phyloP scores from a whole-genome alignment of 73 alveolate species.

The Effrenium voratum region DNA sequence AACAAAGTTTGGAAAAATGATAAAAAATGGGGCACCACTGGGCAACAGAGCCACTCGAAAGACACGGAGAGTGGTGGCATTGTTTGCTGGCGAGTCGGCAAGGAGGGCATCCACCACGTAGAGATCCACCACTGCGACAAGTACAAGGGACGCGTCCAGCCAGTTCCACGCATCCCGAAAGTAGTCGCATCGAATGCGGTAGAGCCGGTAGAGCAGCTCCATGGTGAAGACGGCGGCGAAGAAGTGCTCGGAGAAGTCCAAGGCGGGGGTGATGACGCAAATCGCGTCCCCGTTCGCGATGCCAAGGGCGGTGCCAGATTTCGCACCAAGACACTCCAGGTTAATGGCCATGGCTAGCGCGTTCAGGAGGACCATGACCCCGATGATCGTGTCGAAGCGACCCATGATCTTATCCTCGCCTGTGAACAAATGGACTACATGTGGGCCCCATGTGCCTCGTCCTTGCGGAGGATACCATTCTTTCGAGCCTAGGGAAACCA shows the following conservation, averaged over 20 bases:
- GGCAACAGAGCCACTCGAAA: too few relatives aligned
- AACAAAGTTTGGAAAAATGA: too few relatives aligned
- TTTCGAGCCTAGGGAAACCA: too few relatives aligned
- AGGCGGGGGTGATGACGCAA: too few relatives aligned
- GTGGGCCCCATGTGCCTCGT: too few relatives aligned
- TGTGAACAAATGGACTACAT: too few relatives aligned
- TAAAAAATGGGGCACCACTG: too few relatives aligned
- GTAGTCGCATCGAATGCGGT: constrained; percentile 40
- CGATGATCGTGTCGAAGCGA: constrained; percentile 75
- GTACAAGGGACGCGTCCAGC: constrained; percentile 55
- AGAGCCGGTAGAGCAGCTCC: constrained; percentile 63
- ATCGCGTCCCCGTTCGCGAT: too few relatives aligned
- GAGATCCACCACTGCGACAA: too few relatives aligned
- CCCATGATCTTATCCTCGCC: constrained; percentile 75
- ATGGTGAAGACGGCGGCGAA: constrained; percentile 39
- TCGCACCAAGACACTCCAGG: constrained; percentile 61
- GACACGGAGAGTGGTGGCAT: constrained; percentile 69
- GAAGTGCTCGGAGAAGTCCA: constrained; percentile 42
- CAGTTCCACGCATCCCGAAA: constrained; percentile 58
- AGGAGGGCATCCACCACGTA: too few relatives aligned
- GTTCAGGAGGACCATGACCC: constrained; percentile 44
- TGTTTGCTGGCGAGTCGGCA: constrained; percentile 64
- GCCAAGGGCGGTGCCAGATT: constrained; percentile 49
- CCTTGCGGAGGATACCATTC: too few relatives aligned
- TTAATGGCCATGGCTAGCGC: constrained; percentile 50